These are phyloP conservation scores for Geoglossum cookeanum DNA, from an alignment of 2,329 filamentous ascomycete genomes.

Conservation along the genomic window DNA sequence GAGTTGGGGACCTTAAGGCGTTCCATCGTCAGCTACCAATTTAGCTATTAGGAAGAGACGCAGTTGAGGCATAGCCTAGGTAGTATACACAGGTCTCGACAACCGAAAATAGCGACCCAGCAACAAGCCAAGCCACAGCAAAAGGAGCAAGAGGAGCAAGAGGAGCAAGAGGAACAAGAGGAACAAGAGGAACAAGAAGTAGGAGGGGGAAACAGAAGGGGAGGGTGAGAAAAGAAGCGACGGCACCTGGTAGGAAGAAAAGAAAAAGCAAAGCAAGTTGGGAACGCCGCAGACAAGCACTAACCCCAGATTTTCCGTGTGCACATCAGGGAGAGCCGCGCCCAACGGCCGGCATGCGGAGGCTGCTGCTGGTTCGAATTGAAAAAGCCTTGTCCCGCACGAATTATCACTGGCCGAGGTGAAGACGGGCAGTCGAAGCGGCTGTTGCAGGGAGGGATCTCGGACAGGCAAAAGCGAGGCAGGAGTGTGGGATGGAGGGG, in stretches of 20 bases:
- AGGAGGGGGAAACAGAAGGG: neutral
- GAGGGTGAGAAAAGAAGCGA: neutral
- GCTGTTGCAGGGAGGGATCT: neutral
- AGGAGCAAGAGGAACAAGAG: neutral
- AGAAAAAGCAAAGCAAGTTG: neutral
- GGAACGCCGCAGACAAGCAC: neutral
- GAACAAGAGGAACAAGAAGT: neutral
- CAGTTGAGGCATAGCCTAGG: neutral
- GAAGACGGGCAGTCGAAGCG: neutral
- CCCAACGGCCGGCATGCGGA: neutral
- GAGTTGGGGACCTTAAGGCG: neutral
- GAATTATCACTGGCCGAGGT: neutral
- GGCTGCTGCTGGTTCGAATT: neutral
- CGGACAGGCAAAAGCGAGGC: neutral
- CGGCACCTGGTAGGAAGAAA: neutral
- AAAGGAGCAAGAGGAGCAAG: neutral
- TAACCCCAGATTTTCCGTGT: constrained; percentile 2
- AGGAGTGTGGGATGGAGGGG: neutral
- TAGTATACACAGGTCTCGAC: neutral
- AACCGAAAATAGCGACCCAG: neutral
- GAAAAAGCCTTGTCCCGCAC: neutral
- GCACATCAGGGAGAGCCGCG: constrained; percentile 1
- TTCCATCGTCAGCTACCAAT: neutral
- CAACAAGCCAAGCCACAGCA: neutral
- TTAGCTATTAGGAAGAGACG: neutral